Conservation (phyloP, 2,329 filamentous ascomycete genomes). For the Botrytis elliptica region DNA sequence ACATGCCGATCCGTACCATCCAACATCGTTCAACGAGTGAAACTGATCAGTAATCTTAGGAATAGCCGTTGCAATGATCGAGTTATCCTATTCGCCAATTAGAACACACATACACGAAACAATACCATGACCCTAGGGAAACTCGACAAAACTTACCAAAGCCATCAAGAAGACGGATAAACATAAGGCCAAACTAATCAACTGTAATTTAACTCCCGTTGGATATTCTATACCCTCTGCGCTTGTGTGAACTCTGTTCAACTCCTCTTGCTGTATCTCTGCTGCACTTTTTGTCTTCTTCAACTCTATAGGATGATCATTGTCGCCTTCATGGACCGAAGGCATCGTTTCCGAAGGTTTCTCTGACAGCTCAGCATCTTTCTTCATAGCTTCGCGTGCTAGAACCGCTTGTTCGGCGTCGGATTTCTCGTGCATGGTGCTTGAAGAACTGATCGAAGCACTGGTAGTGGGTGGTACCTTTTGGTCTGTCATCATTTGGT, state of each 20-base stretch:
- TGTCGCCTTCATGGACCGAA: constrained; percentile 1
- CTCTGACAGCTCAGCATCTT: not conserved
- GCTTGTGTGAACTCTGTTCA: constrained; percentile 34
- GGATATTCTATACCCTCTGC: constrained; percentile 37
- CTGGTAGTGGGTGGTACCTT: constrained; percentile 3
- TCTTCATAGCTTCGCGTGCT: constrained; percentile 1
- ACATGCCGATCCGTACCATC: constrained; percentile 60
- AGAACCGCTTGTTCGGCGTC: not conserved
- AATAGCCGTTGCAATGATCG: constrained; percentile 48
- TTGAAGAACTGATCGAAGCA: constrained; percentile 12
- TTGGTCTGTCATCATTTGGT: constrained; percentile 5
- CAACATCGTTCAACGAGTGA: constrained; percentile 48
- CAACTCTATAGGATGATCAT: not conserved
- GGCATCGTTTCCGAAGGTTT: not conserved
- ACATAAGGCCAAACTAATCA: constrained; percentile 36
- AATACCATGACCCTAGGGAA: too few species aligned
- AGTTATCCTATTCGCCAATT: constrained; percentile 12
- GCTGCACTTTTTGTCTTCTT: constrained; percentile 21
- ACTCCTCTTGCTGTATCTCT: constrained; percentile 25
- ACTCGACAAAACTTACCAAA: constrained; percentile 20
- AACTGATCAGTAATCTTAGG: constrained; percentile 54
- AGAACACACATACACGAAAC: not conserved
- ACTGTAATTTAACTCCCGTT: constrained; percentile 33
- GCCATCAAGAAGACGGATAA: constrained; percentile 37
- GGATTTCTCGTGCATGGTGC: not conserved